Percentiles rank a stretch among this genome's conserved stretches.
These are phyloP conservation scores for Sherardia arvensis DNA, from an alignment of 257 asterid genomes.

Conservation along the genomic window DNA sequence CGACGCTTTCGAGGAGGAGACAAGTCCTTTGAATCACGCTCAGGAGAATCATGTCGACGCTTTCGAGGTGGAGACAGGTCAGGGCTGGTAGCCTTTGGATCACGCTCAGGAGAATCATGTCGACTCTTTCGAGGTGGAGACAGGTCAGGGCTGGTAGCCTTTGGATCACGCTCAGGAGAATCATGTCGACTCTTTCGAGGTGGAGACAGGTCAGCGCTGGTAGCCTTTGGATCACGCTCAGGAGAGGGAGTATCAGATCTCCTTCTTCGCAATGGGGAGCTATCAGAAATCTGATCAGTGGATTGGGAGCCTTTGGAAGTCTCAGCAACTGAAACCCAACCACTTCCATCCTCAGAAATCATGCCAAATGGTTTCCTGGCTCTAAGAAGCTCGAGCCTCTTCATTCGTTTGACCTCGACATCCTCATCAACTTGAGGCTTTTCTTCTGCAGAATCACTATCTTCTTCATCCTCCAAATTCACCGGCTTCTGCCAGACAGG, in stretches of 20 bases:
- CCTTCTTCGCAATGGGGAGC: slow-evolving; percentile 19
- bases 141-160: slow-evolving; percentile 8
- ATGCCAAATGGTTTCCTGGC: slow-evolving; percentile 53
- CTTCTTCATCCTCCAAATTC: slow-evolving; percentile 46
- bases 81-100: slow-evolving; percentile 10
- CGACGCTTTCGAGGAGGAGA: slow-evolving; percentile 7
- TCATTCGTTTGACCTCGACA: slow-evolving; percentile 77
- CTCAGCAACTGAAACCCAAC: slow-evolving; percentile 62
- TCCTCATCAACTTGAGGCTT: slow-evolving; percentile 79
- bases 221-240: slow-evolving; percentile 11
- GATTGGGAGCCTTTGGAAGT: slow-evolving; percentile 13
- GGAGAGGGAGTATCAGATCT: slow-evolving; percentile 21
- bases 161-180: slow-evolving; percentile 31
- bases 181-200: slow-evolving; percentile 45
- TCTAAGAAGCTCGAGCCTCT: slow-evolving; percentile 53
- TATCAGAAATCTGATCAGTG: slow-evolving; percentile 16
- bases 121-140: slow-evolving; percentile 52
- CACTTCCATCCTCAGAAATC: slow-evolving; percentile 94
- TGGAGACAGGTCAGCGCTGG: slow-evolving; percentile 31
- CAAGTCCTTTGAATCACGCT: slow-evolving; percentile 24
- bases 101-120: slow-evolving; percentile 35
- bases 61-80: slow-evolving; percentile 51
- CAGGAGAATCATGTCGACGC: slow-evolving; percentile 43
- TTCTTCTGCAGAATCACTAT: slow-evolving; percentile 60
- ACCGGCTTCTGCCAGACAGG: slow-evolving; percentile 80